Evolutionary conservation across 2,329 filamentous ascomycete species (phyloP).

Genomic region (Calonectria leucothoes): DNA sequence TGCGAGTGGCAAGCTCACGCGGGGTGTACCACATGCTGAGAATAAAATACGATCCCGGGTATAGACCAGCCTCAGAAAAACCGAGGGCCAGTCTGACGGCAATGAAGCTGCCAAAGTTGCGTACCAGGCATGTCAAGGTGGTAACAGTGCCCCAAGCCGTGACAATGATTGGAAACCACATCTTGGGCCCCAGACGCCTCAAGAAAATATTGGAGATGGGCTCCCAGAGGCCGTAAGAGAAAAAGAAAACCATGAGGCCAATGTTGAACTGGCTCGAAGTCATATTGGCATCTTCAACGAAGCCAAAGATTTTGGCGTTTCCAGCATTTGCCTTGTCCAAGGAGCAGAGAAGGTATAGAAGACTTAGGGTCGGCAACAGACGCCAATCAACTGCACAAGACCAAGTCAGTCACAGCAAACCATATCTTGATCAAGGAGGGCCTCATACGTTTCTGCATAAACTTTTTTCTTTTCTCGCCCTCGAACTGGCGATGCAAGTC

Average conservation of each 20-base stretch:
- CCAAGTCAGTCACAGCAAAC: not conserved
- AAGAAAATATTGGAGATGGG: not conserved
- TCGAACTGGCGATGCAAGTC: not conserved
- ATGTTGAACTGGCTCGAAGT: not conserved
- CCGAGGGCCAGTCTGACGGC: not conserved
- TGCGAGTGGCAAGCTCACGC: not conserved
- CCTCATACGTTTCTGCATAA: not conserved
- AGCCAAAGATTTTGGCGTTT: not conserved
- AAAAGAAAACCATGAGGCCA: not conserved
- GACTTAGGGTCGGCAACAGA: not conserved
- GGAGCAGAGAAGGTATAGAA: not conserved
- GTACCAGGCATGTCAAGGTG: not conserved
- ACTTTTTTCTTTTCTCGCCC: not conserved
- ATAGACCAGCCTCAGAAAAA: not conserved
- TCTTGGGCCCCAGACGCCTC: not conserved
- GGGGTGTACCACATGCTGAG: not conserved
- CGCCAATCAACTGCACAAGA: not conserved
- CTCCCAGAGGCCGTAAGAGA: not conserved
- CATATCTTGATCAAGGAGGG: not conserved
- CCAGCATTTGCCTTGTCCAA: not conserved
- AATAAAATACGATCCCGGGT: not conserved
- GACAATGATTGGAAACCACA: not conserved
- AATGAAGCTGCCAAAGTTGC: not conserved
- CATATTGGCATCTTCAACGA: not conserved
- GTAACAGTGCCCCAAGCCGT: not conserved